Conservation (phyloP, 1,284 basidiomycete species). For the Boletellus dicymbophilus region DNA sequence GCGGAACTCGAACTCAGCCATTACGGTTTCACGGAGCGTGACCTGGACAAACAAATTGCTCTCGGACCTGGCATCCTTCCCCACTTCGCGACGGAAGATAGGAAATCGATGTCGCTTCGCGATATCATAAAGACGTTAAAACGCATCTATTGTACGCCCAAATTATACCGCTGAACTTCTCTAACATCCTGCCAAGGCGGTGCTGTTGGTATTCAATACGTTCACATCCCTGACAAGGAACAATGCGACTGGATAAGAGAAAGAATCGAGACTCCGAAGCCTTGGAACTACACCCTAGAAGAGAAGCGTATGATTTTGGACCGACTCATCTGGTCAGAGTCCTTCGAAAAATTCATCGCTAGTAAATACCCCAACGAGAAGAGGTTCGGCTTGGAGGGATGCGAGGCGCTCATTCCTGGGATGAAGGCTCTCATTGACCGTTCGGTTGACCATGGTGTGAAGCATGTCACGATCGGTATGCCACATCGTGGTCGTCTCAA, state of each 20-base stretch:
- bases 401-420: slow-evolving; percentile 96
- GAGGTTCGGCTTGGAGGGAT: slow-evolving; percentile 98
- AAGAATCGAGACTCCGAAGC: slow-evolving; percentile 93
- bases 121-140: slow-evolving; percentile 94
- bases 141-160: slow-evolving; percentile 88
- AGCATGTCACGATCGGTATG: slow-evolving; percentile 98
- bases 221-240: slow-evolving; percentile 98
- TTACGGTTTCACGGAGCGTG: slow-evolving; percentile 94
- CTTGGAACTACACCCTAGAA: slow-evolving; percentile 98
- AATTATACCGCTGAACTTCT: neutral
- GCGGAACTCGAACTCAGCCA: slow-evolving; percentile 90
- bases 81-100: slow-evolving; percentile 87
- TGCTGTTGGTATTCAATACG: slow-evolving; percentile 95
- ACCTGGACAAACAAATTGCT: slow-evolving; percentile 93
- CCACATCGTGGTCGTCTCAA: slow-evolving; percentile 99
- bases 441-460: slow-evolving; percentile 95
- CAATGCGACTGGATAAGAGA: slow-evolving; percentile 99
- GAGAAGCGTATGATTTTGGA: slow-evolving; percentile 99
- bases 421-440: slow-evolving; percentile 99
- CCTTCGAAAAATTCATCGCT: slow-evolving; percentile 98
- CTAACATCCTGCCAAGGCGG: slow-evolving; percentile 59
- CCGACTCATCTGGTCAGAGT: slow-evolving; percentile 99
- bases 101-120: slow-evolving; percentile 85
- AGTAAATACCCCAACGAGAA: slow-evolving; percentile 99
- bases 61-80: slow-evolving; percentile 97